Evolutionary conservation across 1,139 yeast species (phyloP), one percentile per base, ranked within the genome.

Genomic region (Blastobotrys serpentis): DNA sequence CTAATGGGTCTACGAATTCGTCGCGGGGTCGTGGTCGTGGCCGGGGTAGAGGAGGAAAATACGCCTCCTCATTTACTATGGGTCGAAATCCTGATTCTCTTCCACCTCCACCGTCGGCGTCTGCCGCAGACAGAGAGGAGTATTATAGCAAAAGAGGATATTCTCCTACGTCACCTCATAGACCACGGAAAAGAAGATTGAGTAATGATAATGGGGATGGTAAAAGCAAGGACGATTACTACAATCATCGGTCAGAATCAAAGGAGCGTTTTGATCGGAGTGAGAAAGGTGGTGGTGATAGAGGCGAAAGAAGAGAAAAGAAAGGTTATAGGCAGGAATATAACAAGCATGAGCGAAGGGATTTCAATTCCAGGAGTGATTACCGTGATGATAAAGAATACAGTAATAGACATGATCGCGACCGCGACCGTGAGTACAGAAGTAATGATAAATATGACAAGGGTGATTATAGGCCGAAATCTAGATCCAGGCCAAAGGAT

Each of bases 101-200:
- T 5, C 40, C 40, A 4, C 40, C 23, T 3, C 40, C 40, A 8
- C 40, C 40, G 4, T 29, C 32, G 32, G 32, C 32, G 32, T 29
- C 32, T 29, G 13, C 4, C 13, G 13, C 32, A 29, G 32, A 29
- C n/a, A 29, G n/a, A 29, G 13, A 29, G 13, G 32, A 29, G 4
- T 29, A 29, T 29, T 29, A 29, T 14, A 29, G 13, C 32, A 29
- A 29, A 29, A 11, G 32, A 11, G 32, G 13, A 6, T 29, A 7
- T 11, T 29, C 32, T 4, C 32, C 32, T 11, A 11, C 13, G 13
- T 29, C 32, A 7, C 32, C 32, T 4, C 32, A 6, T 11, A 11
- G 32, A 4, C 13, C 32, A 7, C 32, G 32, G n/a, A 29, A 29
- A 11, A 29, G 32, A 29, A 6, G 32, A 29, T 29, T 29, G 14